phyloP scores from a whole-genome alignment of 495 filamentous ascomycete genomes.

The Lichenothelia convexa region DNA sequence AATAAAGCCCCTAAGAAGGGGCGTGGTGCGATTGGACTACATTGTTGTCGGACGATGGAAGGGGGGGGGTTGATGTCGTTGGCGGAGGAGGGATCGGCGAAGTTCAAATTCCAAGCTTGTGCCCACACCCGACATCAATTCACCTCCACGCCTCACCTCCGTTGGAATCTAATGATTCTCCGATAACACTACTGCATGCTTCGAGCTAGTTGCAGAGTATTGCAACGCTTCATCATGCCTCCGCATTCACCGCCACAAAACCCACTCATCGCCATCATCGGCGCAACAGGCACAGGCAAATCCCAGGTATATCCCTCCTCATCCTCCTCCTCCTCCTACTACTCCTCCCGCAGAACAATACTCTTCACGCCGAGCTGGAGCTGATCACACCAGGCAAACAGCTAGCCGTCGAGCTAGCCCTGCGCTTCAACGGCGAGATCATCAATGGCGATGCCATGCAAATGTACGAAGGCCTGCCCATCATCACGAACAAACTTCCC shows the following conservation, averaged over 20 bases:
- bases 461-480: slow-evolving; percentile 79
- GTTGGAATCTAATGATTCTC: no score
- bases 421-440: slow-evolving; percentile 74
- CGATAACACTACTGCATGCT: no score
- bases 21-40: no score
- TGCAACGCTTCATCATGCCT: background rate
- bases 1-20: no score
- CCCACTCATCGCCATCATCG: slow-evolving; percentile 69
- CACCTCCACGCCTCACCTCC: no score
- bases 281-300: slow-evolving; percentile 92
- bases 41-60: no score
- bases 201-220: no score
- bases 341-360: background rate
- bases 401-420: slow-evolving; percentile 84
- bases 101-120: no score
- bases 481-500: slow-evolving; percentile 89
- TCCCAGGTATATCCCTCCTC: slow-evolving; percentile 53
- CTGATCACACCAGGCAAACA: slow-evolving; percentile 30
- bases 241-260: slow-evolving; percentile 7
- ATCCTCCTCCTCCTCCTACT: no score
- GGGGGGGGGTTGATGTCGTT: no score
- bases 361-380: slow-evolving; percentile 1
- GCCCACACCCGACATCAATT: no score
- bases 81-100: no score
- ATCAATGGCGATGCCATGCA: slow-evolving; percentile 99